phyloP scores from a whole-genome alignment of 495 filamentous ascomycete genomes.

The Viridothelium virens region DNA sequence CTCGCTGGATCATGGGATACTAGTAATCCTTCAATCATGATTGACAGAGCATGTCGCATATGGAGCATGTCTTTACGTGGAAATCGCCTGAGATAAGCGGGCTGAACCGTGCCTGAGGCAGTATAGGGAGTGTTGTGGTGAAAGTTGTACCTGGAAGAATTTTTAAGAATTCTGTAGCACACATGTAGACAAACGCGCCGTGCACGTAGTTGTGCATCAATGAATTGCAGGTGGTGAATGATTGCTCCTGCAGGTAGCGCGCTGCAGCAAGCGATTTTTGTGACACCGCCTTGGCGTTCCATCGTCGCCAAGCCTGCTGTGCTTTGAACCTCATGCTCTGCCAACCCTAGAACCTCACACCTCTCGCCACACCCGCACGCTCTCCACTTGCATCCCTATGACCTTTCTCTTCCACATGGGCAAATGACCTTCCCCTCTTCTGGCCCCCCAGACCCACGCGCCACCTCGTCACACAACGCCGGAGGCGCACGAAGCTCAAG shows the following conservation, averaged over 20 bases:
- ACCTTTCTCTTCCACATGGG: slow-evolving; percentile 23
- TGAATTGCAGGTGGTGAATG: background rate
- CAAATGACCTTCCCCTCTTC: slow-evolving; percentile 55
- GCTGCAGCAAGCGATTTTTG: background rate
- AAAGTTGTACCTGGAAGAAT: too few relatives aligned
- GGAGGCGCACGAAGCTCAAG: slow-evolving; percentile 48
- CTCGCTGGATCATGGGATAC: too few relatives aligned
- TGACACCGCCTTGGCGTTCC: slow-evolving; percentile 10
- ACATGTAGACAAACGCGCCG: background rate
- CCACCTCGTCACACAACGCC: slow-evolving; percentile 50
- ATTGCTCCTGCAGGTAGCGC: background rate
- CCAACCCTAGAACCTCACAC: background rate
- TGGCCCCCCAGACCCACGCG: slow-evolving; percentile 55
- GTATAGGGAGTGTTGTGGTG: too few relatives aligned
- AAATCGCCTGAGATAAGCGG: too few relatives aligned
- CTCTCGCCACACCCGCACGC: background rate
- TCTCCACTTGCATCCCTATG: slow-evolving; percentile 9
- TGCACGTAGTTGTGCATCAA: too few relatives aligned
- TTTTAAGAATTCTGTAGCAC: too few relatives aligned
- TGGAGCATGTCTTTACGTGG: too few relatives aligned
- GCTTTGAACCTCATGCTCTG: background rate
- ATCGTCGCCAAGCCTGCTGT: background rate
- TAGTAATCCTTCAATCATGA: too few relatives aligned
- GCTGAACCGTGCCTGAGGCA: too few relatives aligned
- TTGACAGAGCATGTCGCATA: too few relatives aligned